Percentiles rank a stretch among this genome's conserved stretches.
Evolutionary conservation across 805 yeast species (phyloP).

Genomic region (Candida ponderosae): DNA sequence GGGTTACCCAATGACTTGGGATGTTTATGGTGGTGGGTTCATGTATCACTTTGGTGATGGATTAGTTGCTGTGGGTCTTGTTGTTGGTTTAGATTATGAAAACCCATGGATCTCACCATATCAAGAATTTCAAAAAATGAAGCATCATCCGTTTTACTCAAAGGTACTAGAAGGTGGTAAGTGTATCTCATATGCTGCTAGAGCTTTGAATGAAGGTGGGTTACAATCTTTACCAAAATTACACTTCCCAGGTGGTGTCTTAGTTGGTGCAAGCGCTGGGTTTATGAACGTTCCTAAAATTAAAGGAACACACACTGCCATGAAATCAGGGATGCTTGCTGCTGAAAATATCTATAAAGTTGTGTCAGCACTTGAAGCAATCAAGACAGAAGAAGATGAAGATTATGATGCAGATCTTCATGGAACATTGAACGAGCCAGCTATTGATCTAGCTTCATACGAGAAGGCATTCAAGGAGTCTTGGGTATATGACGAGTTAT

Average conservation of each 20-base stretch:
- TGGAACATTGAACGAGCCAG: conserved; percentile 29
- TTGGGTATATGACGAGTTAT: conserved; percentile 81
- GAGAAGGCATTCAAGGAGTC: conserved; percentile 62
- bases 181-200: conserved; percentile 89
- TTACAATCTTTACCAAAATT: conserved; percentile 86
- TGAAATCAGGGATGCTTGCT: conserved; percentile 92
- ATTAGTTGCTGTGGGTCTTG: conserved; percentile 87
- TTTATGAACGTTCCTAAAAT: conserved; percentile 96
- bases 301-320: conserved; percentile 96
- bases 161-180: conserved; percentile 78
- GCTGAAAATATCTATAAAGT: conserved; percentile 72
- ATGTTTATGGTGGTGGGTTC: conserved; percentile 93
- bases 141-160: conserved; percentile 80
- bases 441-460: conserved; percentile 48
- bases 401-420: conserved; percentile 32
- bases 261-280: conserved; percentile 95
- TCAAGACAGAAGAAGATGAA: conserved; percentile 33
- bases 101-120: conserved; percentile 96
- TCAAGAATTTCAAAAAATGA: conserved; percentile 92
- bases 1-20: conserved; percentile 76
- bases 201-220: conserved; percentile 98
- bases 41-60: conserved; percentile 96
- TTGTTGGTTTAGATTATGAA: conserved; percentile 86
- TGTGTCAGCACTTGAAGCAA: conserved; percentile 35
- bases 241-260: conserved; percentile 91